Evolutionary conservation across 495 filamentous ascomycete genomes (phyloP), one percentile per base, ranked within the genome.

Genomic region (Penicillium chermesinum): DNA sequence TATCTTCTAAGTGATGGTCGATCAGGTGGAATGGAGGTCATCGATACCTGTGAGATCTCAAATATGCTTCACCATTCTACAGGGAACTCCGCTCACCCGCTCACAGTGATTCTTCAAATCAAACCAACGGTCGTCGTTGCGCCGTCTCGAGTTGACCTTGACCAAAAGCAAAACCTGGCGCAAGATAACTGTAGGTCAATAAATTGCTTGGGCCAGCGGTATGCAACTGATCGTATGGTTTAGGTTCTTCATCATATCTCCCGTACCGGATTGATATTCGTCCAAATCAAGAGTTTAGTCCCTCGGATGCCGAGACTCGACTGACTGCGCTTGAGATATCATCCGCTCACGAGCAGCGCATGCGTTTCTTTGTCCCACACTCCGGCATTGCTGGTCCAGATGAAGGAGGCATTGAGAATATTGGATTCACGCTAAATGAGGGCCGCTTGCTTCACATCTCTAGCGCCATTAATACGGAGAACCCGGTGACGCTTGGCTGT

Each of bases 1-100:
- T 86, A 85, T 25, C 66, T 96, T 40, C 80, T 95, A 57, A 84
- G 91, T 53, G 93, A 97, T 59, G 76, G 86, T n/a, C 77, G 78
- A 30, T 73, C 83, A 38, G 85, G 85, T 2, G 80, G 79, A 7
- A 62, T 83, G 13, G 88, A 91, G 32, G 72, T 82, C 17, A 72
- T 95, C 19, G 82, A 94, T 58, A 80, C 68, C 43, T 63, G 84
- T 86, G 54, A 49, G 75, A 67, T n/a, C n/a, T n/a, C n/a, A n/a
- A n/a, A n/a, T n/a, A n/a, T n/a, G n/a, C n/a, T n/a, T n/a, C n/a
- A n/a, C n/a, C n/a, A n/a, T n/a, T n/a, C n/a, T n/a, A n/a, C n/a
- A n/a, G n/a, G n/a, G n/a, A n/a, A n/a, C n/a, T n/a, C n/a, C n/a
- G n/a, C n/a, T n/a, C n/a, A n/a, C n/a, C n/a, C n/a, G 34, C 18